Percentiles rank a stretch among this genome's conserved stretches.
Evolutionary conservation across 2,329 filamentous ascomycete genomes (phyloP).

Genomic region (Ambrosiella cleistominuta): DNA sequence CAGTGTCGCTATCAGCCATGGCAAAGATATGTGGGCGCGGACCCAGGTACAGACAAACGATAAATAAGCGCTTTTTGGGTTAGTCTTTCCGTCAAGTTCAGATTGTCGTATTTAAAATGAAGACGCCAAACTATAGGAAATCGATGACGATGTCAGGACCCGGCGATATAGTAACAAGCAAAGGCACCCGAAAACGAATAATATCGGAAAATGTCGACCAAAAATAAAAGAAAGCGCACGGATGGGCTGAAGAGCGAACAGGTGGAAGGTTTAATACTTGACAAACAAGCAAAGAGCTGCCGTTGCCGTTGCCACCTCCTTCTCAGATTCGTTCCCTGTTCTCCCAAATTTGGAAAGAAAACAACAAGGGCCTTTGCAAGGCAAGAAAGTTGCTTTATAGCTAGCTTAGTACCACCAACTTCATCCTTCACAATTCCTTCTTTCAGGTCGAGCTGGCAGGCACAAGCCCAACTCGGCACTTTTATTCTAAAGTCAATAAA

Average conservation of each 20-base stretch:
- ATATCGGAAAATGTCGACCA: not conserved
- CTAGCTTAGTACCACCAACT: not conserved
- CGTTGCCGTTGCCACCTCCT: not conserved
- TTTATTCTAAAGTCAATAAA: not conserved
- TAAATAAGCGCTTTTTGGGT: not conserved
- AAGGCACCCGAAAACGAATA: not conserved
- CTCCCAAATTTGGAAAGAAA: not conserved
- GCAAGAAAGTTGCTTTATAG: not conserved
- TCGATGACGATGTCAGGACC: not conserved
- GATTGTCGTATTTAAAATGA: not conserved
- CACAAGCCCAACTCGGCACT: not conserved
- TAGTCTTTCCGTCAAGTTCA: not conserved
- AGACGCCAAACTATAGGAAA: not conserved
- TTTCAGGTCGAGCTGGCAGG: not conserved
- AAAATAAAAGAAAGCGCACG: not conserved
- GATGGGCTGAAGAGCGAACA: not conserved
- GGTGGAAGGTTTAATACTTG: not conserved
- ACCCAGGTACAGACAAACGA: not conserved
- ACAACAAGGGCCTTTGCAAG: not conserved
- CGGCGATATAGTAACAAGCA: not conserved
- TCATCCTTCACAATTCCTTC: not conserved
- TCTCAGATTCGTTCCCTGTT: not conserved
- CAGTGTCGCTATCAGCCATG: slow-evolving; percentile 8
- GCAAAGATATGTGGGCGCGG: not conserved
- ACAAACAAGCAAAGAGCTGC: not conserved